A percentile compares a stretch with the other conserved stretches of the same genome.
These are phyloP conservation scores for Boeremia lycopersici DNA, from an alignment of 2,329 filamentous ascomycete species.

Conservation along the genomic window DNA sequence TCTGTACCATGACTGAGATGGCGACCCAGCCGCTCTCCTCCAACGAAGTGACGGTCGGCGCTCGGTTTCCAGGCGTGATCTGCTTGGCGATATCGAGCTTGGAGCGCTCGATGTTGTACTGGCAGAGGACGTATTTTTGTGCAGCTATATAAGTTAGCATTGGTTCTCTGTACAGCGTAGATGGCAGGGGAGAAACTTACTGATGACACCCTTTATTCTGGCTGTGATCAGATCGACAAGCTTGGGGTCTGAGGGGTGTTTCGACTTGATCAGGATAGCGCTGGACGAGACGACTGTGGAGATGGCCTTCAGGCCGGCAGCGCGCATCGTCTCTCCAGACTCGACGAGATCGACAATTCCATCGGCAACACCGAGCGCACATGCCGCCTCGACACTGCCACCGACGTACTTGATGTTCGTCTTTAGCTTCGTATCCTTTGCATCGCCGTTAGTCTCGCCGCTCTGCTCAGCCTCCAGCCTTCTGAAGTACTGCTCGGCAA, in stretches of 20 bases:
- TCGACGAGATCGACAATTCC: constrained; percentile 98
- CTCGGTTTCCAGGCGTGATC: constrained; percentile 92
- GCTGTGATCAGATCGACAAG: constrained; percentile 84
- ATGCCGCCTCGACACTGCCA: constrained; percentile 96
- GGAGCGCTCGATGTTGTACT: constrained; percentile 86
- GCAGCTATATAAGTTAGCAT: constrained; percentile 61
- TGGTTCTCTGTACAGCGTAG: neutral
- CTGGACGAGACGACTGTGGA: constrained; percentile 89
- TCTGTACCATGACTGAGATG: constrained; percentile 91
- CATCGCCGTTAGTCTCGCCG: constrained; percentile 43
- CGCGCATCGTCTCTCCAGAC: constrained; percentile 97
- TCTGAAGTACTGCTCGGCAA: constrained; percentile 84
- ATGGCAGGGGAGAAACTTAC: constrained; percentile 48
- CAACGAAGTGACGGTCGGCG: constrained; percentile 86
- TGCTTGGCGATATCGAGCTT: constrained; percentile 70
- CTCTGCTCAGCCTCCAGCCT: constrained; percentile 67
- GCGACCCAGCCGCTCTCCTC: constrained; percentile 93
- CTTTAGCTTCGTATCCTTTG: constrained; percentile 63
- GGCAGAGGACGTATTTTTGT: constrained; percentile 91
- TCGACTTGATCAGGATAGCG: constrained; percentile 91
- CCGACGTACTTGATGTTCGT: constrained; percentile 95
- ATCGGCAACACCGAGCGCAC: constrained; percentile 91
- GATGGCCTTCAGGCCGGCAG: constrained; percentile 90
- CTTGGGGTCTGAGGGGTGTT: constrained; percentile 76
- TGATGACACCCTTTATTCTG: constrained; percentile 91